Evolutionary conservation across 176 grass and related monocot genomes (phyloP).

Genomic region (Eleusine coracana): DNA sequence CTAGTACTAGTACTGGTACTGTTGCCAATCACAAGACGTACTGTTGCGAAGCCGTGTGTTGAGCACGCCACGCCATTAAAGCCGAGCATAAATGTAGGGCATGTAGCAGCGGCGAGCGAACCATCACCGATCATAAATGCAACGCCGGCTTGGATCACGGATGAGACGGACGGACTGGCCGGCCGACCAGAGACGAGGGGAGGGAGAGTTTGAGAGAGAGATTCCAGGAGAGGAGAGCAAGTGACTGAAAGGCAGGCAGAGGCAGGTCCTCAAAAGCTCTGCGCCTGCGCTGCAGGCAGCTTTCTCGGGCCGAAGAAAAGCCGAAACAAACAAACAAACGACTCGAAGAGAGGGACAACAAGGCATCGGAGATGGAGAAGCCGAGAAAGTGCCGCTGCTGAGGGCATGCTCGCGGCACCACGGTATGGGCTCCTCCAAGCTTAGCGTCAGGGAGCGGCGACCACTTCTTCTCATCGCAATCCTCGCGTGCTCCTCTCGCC

Average conservation of each 20-base stretch:
- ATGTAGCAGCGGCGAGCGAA: slow-evolving; percentile 15
- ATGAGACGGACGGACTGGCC: neutral
- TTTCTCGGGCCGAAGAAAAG: slow-evolving; percentile 45
- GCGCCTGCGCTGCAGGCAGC: slow-evolving; percentile 16
- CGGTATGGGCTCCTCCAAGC: slow-evolving; percentile 33
- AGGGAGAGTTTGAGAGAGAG: neutral
- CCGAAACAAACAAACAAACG: slow-evolving; percentile 21
- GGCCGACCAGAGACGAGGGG: neutral
- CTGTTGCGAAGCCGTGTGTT: neutral
- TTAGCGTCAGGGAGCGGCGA: neutral
- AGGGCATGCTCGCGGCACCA: slow-evolving; percentile 28
- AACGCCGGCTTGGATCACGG: slow-evolving; percentile 15
- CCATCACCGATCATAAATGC: slow-evolving; percentile 25
- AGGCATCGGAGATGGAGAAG: neutral
- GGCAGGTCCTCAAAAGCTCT: slow-evolving; percentile 41
- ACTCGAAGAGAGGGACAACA: neutral
- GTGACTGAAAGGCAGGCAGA: neutral
- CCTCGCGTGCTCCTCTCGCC: neutral
- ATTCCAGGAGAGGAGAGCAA: neutral
- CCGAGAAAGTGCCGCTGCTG: slow-evolving; percentile 7
- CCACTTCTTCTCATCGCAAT: neutral
- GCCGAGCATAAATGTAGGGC: slow-evolving; percentile 30
- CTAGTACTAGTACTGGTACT: neutral
- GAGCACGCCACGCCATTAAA: slow-evolving; percentile 50
- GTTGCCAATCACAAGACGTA: neutral